These are phyloP conservation scores for Salvia splendens DNA, from an alignment of 257 asterid genomes.

Conservation along the genomic window DNA sequence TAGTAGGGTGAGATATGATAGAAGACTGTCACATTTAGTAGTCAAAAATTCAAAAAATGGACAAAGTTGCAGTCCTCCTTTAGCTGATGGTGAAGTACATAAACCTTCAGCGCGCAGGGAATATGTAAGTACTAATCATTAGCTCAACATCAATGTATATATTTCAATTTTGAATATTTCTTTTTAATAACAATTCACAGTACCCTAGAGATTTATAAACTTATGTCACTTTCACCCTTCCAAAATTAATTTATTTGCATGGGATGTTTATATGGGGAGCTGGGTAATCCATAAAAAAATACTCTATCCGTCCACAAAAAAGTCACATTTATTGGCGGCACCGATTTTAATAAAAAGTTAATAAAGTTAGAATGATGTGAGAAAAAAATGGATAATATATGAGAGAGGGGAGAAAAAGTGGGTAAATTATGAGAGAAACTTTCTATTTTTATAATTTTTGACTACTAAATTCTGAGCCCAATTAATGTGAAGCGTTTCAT, in stretches of 20 bases:
- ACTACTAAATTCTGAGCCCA: no score
- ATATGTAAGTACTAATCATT: conserved; percentile 48
- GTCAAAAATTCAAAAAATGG: conserved; percentile 37
- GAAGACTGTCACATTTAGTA: conserved; percentile 7
- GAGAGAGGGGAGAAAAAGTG: no score
- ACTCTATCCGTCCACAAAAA: no score
- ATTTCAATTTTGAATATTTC: not conserved
- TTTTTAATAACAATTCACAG: not conserved
- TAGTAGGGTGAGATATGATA: conserved; percentile 10
- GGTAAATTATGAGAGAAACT: no score
- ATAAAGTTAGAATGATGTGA: no score
- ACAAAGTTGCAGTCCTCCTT: conserved; percentile 33
- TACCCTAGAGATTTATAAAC: not conserved
- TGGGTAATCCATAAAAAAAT: no score
- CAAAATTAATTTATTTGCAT: not conserved
- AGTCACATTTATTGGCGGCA: no score
- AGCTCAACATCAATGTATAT: conserved; percentile 30
- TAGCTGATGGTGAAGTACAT: conserved; percentile 39
- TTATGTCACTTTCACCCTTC: not conserved
- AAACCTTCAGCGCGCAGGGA: conserved; percentile 44
- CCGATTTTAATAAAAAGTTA: no score
- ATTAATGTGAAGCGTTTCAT: no score
- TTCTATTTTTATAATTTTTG: no score
- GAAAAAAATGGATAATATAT: no score
- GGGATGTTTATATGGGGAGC: no score